These are phyloP conservation scores for Pythium dissimile DNA, from an alignment of 352 stramenopile genomes.

Conservation along the genomic window DNA sequence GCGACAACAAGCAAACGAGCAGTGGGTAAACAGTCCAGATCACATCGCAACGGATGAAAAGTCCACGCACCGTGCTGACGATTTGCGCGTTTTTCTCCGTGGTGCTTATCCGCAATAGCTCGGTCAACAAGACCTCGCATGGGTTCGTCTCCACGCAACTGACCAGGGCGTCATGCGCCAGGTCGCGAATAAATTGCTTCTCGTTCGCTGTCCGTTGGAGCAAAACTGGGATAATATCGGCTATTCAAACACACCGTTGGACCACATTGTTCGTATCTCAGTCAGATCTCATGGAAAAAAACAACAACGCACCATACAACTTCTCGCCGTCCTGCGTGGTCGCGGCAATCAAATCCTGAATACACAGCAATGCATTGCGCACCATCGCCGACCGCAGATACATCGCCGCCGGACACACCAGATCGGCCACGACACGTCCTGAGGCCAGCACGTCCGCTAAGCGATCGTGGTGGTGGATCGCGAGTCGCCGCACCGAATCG, in stretches of 20 bases:
- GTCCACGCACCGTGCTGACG: constrained; percentile 13
- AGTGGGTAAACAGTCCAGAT: background rate
- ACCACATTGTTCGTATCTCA: background rate
- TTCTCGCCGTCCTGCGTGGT: constrained; percentile 11
- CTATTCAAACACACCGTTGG: constrained; percentile 12
- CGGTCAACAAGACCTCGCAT: constrained; percentile 8
- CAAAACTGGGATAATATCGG: constrained; percentile 47
- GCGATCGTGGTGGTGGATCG: constrained; percentile 22
- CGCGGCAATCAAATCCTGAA: constrained; percentile 52
- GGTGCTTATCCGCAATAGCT: constrained; percentile 15
- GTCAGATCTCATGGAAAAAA: background rate
- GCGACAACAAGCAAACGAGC: background rate
- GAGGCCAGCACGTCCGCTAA: constrained; percentile 5
- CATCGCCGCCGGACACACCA: constrained; percentile 54
- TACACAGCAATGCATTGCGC: constrained; percentile 60
- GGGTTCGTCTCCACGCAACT: constrained; percentile 12
- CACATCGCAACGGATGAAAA: background rate
- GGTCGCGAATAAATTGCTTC: constrained; percentile 74
- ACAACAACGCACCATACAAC: constrained; percentile 6
- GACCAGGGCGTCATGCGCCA: constrained; percentile 26
- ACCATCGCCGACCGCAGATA: constrained; percentile 64
- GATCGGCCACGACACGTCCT: constrained; percentile 11
- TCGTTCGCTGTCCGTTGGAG: constrained; percentile 52
- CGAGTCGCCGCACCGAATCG: constrained; percentile 20
- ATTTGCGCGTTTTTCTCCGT: constrained; percentile 23